Conservation (phyloP, 2,329 filamentous ascomycete genomes). For the Coccinonectria pachysandricola region DNA sequence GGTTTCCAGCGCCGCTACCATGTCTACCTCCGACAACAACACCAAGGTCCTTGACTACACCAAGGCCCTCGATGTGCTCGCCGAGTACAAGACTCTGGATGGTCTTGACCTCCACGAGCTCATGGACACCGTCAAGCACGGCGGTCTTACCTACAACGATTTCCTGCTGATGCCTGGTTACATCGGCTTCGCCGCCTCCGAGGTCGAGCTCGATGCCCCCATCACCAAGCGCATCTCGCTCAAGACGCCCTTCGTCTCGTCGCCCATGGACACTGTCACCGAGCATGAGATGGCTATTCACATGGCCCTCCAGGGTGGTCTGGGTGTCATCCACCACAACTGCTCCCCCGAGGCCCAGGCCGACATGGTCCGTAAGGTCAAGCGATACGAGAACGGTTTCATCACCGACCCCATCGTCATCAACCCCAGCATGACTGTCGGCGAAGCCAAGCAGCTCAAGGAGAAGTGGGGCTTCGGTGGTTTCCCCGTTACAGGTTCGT, state of each 20-base stretch:
- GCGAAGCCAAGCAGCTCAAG: constrained; percentile 84
- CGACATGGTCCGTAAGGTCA: constrained; percentile 98
- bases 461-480: constrained; percentile 98
- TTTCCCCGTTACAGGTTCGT: constrained; percentile 95
- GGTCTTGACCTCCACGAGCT: constrained; percentile 79
- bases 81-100: constrained; percentile 71
- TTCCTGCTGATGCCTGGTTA: constrained; percentile 95
- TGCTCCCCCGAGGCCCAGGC: constrained; percentile 96
- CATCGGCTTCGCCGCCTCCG: constrained; percentile 92
- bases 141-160: constrained; percentile 97
- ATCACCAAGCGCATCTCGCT: constrained; percentile 92
- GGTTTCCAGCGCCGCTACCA: constrained; percentile 30
- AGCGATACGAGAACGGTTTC: constrained; percentile 98
- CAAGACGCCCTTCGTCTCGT: constrained; percentile 95
- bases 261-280: constrained; percentile 98
- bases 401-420: constrained; percentile 94
- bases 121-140: constrained; percentile 83
- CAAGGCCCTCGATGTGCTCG: constrained; percentile 69
- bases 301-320: constrained; percentile 78
- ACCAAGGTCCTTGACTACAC: constrained; percentile 60
- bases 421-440: constrained; percentile 75
- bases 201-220: constrained; percentile 78
- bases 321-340: constrained; percentile 98
- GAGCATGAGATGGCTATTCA: constrained; percentile 99
- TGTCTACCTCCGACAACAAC: constrained; percentile 60